Percentiles rank a stretch among this genome's conserved stretches.
Conservation (phyloP, 768 basidiomycete species). For the Sutorius australiensis region DNA sequence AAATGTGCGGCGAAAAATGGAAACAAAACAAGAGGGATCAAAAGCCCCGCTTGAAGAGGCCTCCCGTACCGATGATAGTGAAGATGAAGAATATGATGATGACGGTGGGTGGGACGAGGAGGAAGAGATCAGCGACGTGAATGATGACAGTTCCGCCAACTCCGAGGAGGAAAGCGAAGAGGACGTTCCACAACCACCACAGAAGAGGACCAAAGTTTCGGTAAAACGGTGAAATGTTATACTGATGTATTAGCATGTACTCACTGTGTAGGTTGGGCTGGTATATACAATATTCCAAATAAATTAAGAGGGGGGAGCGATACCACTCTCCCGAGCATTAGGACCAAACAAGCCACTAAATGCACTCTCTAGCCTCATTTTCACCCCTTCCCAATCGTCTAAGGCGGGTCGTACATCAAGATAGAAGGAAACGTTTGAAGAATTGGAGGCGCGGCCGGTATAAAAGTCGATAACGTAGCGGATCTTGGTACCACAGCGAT, state of each 20-base stretch:
- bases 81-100: constrained; percentile 36
- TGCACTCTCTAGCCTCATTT: constrained; percentile 68
- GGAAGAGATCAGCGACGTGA: constrained; percentile 59
- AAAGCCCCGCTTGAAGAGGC: constrained; percentile 27
- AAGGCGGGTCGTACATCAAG: constrained; percentile 93
- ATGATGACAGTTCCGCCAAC: constrained; percentile 41
- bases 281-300: constrained; percentile 9
- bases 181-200: constrained; percentile 46
- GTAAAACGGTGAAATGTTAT: constrained; percentile 39
- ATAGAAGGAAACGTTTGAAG: constrained; percentile 74
- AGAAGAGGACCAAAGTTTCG: constrained; percentile 53
- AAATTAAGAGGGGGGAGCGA: constrained; percentile 15
- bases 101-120: constrained; percentile 53
- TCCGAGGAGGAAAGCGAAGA: constrained; percentile 44
- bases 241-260: constrained; percentile 12
- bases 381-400: constrained; percentile 91
- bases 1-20: constrained; percentile 85
- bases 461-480: constrained; percentile 99
- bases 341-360: constrained; percentile 39
- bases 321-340: constrained; percentile 16
- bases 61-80: constrained; percentile 40
- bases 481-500: constrained; percentile 83
- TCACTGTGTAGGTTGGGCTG: constrained; percentile 1
- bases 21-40: constrained; percentile 29
- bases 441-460: constrained; percentile 59